Evolutionary conservation across 805 yeast genomes (phyloP).

Genomic region (Ogataea nitratoaversa): DNA sequence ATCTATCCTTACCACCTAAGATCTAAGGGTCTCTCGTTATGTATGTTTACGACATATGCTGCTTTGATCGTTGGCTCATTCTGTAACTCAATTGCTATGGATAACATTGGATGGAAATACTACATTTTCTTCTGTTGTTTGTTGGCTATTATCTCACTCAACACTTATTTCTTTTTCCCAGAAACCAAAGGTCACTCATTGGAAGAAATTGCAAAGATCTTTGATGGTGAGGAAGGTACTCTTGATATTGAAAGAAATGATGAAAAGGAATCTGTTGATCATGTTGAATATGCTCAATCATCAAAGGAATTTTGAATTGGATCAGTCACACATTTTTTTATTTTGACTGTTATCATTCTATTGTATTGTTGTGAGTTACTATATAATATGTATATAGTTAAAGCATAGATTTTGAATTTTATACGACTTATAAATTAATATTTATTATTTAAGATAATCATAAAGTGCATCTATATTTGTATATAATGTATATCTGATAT

Average conservation of each 20-base stretch:
- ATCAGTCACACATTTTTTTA: too few relatives aligned
- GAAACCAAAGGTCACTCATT: slow-evolving; percentile 37
- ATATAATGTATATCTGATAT: too few relatives aligned
- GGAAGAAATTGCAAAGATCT: slow-evolving; percentile 40
- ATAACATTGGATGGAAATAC: slow-evolving; percentile 34
- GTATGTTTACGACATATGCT: slow-evolving; percentile 11
- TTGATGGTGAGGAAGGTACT: slow-evolving; percentile 29
- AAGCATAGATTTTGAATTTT: too few relatives aligned
- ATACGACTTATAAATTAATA: too few relatives aligned
- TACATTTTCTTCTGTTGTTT: slow-evolving; percentile 35
- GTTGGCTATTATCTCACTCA: slow-evolving; percentile 19
- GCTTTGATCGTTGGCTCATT: slow-evolving; percentile 21
- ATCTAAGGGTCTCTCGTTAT: slow-evolving; percentile 55
- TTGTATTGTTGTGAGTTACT: too few relatives aligned
- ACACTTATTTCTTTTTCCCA: slow-evolving; percentile 41
- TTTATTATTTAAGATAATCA: too few relatives aligned
- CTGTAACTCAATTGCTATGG: slow-evolving; percentile 36
- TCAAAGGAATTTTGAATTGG: too few relatives aligned
- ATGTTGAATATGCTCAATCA: slow-evolving; percentile 8
- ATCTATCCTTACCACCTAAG: slow-evolving; percentile 56
- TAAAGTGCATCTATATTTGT: too few relatives aligned
- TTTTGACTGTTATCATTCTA: too few relatives aligned
- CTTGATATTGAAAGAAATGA: slow-evolving; percentile 4
- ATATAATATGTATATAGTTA: too few relatives aligned
- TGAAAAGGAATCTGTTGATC: slow-evolving; percentile 10